Base-by-base conservation (phyloP, 208 protist genomes). In the Leishmania lainsoni region DNA sequence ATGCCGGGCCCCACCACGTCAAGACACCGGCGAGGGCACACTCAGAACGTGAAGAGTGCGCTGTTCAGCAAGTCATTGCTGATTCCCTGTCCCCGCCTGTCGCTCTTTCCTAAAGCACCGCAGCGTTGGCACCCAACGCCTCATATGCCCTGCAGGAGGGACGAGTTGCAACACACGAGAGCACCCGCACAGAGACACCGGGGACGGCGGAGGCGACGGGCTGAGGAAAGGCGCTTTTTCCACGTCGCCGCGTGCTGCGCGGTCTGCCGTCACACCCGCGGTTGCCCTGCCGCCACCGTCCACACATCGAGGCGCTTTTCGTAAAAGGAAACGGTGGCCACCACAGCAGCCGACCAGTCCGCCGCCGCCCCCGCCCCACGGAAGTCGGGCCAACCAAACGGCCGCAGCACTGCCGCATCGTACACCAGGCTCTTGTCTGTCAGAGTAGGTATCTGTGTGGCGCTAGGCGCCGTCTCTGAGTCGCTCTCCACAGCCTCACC, bases 271-370 rank as follows among this genome's bases (percentile, higher is more conserved):
- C 32, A 22, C 16, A 22, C 1, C 71, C 4, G n/a, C 29, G n/a
- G 49, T 29, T 12, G 29, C 51, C 45, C 71, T 9, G 49, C 66
- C 32, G 51, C 45, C 52, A 94, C 74, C 10, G 80, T 65, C 93
- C 93, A 97, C 20, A 93, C 10, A 70, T 90, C 87, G 69, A 96
- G 86, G 22, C 78, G 78, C 78, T 87, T 89, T 49, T 96, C 93
- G 78, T 97, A 97, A 80, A 97, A 97, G 26, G 93, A 94, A 74
- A 89, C 91, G 10, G 92, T 92, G 49, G 89, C 90, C 51, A 96
- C 81, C 16, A 79, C 66, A 16, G 73, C 83, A 29, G 61, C 72
- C 1, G 66, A 39, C 17, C 17, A 3, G n/a, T 35, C 39, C 51
- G 5, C 29, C 10, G 49, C 35, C 32, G 76, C 48, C 39, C 32